Evolutionary conservation across 2,329 filamentous ascomycete species (phyloP).

Genomic region (Colletotrichum endophyticum): DNA sequence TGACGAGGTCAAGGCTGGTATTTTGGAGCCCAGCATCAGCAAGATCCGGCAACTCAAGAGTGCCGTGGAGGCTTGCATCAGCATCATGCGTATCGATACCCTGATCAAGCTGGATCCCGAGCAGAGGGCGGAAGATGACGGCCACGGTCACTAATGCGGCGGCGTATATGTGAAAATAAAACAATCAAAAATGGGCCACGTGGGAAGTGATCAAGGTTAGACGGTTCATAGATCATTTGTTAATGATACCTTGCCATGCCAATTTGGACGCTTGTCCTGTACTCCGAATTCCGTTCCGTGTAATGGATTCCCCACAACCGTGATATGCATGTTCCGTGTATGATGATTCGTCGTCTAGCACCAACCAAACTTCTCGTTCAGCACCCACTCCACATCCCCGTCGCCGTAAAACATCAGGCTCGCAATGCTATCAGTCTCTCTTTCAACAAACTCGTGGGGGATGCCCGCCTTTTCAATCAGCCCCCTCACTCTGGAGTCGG

Average conservation of each 20-base stretch:
- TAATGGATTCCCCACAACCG: not conserved
- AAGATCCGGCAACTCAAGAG: slow-evolving; percentile 98
- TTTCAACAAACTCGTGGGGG: slow-evolving; percentile 52
- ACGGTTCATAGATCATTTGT: slow-evolving; percentile 24
- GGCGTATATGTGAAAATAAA: not conserved
- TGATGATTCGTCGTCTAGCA: slow-evolving; percentile 50
- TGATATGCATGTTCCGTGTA: not conserved
- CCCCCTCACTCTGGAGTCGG: slow-evolving; percentile 56
- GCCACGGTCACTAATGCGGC: slow-evolving; percentile 76
- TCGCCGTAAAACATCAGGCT: slow-evolving; percentile 75
- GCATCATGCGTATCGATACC: slow-evolving; percentile 99
- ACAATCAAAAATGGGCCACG: slow-evolving; percentile 12
- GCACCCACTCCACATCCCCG: slow-evolving; percentile 71
- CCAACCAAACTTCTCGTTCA: slow-evolving; percentile 81
- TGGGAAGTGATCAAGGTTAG: slow-evolving; percentile 17
- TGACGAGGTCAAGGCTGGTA: slow-evolving; percentile 92
- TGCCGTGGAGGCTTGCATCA: slow-evolving; percentile 97
- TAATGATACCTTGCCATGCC: slow-evolving; percentile 24
- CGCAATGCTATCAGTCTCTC: slow-evolving; percentile 72
- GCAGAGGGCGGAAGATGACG: slow-evolving; percentile 78
- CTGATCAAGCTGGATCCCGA: slow-evolving; percentile 98
- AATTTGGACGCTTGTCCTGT: slow-evolving; percentile 1
- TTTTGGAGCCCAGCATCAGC: slow-evolving; percentile 96
- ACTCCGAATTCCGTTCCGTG: not conserved
- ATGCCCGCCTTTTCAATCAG: slow-evolving; percentile 55